These are phyloP conservation scores for Eucalyptus fibrosa DNA, from an alignment of 345 rosid species.

Conservation along the genomic window DNA sequence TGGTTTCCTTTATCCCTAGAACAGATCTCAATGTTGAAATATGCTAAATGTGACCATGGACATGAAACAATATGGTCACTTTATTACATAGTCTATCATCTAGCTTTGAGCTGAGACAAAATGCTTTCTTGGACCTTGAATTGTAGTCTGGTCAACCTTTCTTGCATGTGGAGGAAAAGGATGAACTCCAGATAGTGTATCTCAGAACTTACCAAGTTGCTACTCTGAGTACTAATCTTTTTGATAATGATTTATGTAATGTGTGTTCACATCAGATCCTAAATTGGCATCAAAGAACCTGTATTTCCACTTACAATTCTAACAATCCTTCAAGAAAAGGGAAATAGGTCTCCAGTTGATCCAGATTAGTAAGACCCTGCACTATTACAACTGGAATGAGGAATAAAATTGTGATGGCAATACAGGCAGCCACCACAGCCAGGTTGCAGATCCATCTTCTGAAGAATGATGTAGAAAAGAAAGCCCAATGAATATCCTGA, in stretches of 20 bases:
- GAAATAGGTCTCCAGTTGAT: constrained; percentile 66
- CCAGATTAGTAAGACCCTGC: constrained; percentile 88
- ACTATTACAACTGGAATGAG: constrained; percentile 69
- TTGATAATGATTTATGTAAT: background rate
- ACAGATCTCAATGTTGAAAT: background rate
- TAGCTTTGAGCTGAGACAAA: background rate
- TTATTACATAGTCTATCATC: too few species aligned
- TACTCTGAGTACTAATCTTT: background rate
- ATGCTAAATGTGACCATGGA: background rate
- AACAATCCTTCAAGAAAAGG: constrained; percentile 64
- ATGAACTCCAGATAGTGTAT: background rate
- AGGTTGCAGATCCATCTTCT: constrained; percentile 63
- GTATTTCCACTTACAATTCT: constrained; percentile 40
- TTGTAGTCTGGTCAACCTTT: background rate
- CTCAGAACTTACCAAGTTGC: background rate
- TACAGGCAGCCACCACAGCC: constrained; percentile 35
- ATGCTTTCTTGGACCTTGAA: background rate
- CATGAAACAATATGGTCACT: background rate
- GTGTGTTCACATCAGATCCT: background rate
- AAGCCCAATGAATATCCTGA: constrained; percentile 77
- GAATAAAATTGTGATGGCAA: constrained; percentile 54
- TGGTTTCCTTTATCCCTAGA: background rate
- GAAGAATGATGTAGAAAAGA: constrained; percentile 74
- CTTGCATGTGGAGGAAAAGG: background rate
- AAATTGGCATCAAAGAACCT: background rate